Evolutionary conservation across 73 alveolate genomes (phyloP).

Genomic region (Paramecium bursaria): DNA sequence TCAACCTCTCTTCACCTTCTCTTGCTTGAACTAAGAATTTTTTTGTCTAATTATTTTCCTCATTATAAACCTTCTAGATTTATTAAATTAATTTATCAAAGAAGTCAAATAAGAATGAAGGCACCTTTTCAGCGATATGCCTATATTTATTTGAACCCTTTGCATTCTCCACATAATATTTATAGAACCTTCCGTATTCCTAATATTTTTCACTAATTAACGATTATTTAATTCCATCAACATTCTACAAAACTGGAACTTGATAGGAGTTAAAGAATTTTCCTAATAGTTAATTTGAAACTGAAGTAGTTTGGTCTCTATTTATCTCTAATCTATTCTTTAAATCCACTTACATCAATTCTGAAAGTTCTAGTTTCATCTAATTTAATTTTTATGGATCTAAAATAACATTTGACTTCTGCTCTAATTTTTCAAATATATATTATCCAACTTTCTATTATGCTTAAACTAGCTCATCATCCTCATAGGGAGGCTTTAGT

Average conservation of each 20-base stretch:
- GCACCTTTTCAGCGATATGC: conserved; percentile 48
- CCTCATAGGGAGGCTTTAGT: conserved; percentile 60
- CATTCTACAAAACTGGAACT: conserved; percentile 40
- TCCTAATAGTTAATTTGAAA: conserved; percentile 8
- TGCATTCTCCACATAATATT: conserved; percentile 42
- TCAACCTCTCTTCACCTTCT: conserved; percentile 58
- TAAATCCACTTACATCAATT: conserved; percentile 54
- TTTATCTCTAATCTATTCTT: conserved; percentile 58
- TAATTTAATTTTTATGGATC: conserved; percentile 22
- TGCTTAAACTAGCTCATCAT: conserved; percentile 38
- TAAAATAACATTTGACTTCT: conserved; percentile 42
- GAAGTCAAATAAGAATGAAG: conserved; percentile 20
- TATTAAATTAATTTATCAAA: conserved; percentile 15
- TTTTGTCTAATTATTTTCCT: conserved; percentile 52
- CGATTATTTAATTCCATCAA: conserved; percentile 10
- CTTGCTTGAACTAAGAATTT: conserved; percentile 49
- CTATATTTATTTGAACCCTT: conserved; percentile 15
- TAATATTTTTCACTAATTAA: conserved; percentile 18
- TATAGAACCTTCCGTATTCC: conserved; percentile 5
- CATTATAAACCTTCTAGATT: conserved; percentile 6
- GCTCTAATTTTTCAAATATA: conserved; percentile 31
- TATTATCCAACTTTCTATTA: conserved; percentile 6
- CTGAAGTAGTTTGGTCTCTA: conserved; percentile 42
- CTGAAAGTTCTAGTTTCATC: conserved; percentile 62
- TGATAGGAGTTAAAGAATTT: conserved; percentile 32